phyloP scores from a whole-genome alignment of 1,139 yeast genomes.

The Blastobotrys elegans region DNA sequence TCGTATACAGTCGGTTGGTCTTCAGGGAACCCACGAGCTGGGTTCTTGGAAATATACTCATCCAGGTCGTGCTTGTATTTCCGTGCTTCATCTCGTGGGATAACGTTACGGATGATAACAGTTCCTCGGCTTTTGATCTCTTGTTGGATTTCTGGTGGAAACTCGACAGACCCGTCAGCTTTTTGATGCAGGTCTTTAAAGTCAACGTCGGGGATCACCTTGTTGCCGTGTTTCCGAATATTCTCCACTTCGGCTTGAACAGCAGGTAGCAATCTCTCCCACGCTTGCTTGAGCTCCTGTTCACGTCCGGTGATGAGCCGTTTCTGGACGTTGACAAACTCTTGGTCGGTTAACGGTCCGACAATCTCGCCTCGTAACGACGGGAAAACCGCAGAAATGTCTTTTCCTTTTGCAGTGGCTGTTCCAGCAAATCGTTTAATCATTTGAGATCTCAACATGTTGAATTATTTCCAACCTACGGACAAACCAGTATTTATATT shows the following conservation, averaged over 20 bases:
- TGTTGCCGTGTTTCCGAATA: conserved; percentile 24
- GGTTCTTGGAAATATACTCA: conserved; percentile 25
- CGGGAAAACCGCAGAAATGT: conserved; percentile 26
- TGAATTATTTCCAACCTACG: not conserved
- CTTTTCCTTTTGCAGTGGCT: conserved; percentile 7
- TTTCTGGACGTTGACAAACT: conserved; percentile 28
- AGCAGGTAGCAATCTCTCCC: conserved; percentile 30
- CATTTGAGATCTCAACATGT: not conserved
- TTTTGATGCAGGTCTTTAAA: conserved; percentile 16
- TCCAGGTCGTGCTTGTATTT: conserved; percentile 26
- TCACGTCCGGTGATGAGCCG: conserved; percentile 28
- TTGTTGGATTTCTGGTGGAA: conserved; percentile 13
- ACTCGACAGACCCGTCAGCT: conserved; percentile 8
- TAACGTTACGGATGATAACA: conserved; percentile 33
- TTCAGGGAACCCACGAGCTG: conserved; percentile 27
- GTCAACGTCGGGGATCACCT: conserved; percentile 22
- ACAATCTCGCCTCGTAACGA: conserved; percentile 21
- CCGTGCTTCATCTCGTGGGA: conserved; percentile 31
- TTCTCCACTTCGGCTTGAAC: conserved; percentile 27
- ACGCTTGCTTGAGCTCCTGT: conserved; percentile 25
- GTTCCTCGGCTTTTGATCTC: conserved; percentile 29
- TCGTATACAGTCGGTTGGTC: conserved; percentile 35
- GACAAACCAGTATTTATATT: not conserved
- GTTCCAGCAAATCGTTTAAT: conserved; percentile 4
- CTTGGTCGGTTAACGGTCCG: conserved; percentile 18